Evolutionary conservation across 177 flowering plant species (phyloP).

Genomic region (Telopea speciosissima): DNA sequence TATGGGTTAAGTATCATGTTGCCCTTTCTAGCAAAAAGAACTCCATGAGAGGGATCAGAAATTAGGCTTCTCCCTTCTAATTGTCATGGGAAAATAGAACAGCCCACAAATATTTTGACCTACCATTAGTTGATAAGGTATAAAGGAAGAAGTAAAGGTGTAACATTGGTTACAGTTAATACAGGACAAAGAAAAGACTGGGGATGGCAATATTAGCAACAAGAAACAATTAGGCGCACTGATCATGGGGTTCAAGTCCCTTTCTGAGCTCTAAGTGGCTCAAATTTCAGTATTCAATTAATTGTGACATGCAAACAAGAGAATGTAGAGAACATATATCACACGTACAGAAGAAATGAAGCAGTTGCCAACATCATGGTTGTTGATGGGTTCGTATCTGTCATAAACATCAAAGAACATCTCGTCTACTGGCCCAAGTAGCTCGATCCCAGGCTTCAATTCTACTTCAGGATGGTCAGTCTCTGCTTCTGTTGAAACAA

Average conservation of each 20-base stretch:
- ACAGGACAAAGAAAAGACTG: background rate
- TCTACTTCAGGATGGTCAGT: conserved; percentile 81
- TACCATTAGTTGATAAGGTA: background rate
- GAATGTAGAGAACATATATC: background rate
- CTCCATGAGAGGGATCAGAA: background rate
- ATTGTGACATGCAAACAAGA: background rate
- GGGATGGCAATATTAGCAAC: background rate
- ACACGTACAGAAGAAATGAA: conserved; percentile 73
- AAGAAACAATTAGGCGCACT: background rate
- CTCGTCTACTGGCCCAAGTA: conserved; percentile 88
- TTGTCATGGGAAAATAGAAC: background rate
- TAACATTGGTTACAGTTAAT: background rate
- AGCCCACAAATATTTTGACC: background rate
- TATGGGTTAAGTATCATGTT: background rate
- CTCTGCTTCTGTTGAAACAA: conserved; percentile 90
- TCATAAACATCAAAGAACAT: conserved; percentile 79
- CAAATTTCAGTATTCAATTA: background rate
- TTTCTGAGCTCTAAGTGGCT: no score
- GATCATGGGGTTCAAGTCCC: no score
- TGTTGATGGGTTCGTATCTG: conserved; percentile 69
- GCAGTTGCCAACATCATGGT: conserved; percentile 51
- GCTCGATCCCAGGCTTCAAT: conserved; percentile 79
- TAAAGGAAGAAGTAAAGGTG: background rate
- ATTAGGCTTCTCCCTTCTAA: background rate
- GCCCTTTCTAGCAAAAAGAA: background rate